These are phyloP conservation scores for Xylariales sp. DNA, from an alignment of 2,329 filamentous ascomycete species.

Conservation along the genomic window DNA sequence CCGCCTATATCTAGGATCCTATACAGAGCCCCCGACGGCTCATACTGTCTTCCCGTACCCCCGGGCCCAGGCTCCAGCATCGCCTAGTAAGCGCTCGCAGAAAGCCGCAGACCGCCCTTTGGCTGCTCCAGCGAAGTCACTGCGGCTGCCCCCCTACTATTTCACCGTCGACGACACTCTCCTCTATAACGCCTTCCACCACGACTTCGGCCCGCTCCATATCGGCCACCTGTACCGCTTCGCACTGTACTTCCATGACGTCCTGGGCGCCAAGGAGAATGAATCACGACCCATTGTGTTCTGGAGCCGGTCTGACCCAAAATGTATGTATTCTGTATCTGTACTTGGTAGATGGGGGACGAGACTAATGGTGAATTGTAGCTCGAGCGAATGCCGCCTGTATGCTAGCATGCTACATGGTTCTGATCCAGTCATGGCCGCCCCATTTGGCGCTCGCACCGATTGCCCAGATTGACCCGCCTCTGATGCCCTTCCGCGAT, in stretches of 20 bases:
- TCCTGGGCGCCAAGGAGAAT: slow-evolving; percentile 90
- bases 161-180: slow-evolving; percentile 94
- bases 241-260: slow-evolving; percentile 94
- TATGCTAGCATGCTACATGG: slow-evolving; percentile 97
- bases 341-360: neutral
- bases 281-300: slow-evolving; percentile 92
- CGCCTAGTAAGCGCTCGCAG: slow-evolving; percentile 80
- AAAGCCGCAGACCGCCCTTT: slow-evolving; percentile 70
- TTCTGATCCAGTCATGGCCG: slow-evolving; percentile 96
- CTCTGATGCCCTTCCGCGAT: slow-evolving; percentile 98
- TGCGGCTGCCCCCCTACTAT: slow-evolving; percentile 79
- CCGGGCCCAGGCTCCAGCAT: slow-evolving; percentile 63
- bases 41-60: slow-evolving; percentile 90
- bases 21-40: slow-evolving; percentile 81
- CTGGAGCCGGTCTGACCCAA: slow-evolving; percentile 91
- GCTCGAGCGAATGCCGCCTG: slow-evolving; percentile 94
- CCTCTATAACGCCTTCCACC: slow-evolving; percentile 97
- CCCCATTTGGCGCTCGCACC: slow-evolving; percentile 94
- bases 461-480: slow-evolving; percentile 95
- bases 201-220: slow-evolving; percentile 97
- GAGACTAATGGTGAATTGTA: slow-evolving; percentile 53
- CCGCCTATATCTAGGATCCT: slow-evolving; percentile 93
- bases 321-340: slow-evolving; percentile 70
- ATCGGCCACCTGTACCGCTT: slow-evolving; percentile 98
- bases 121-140: slow-evolving; percentile 56